Conservation (phyloP, 805 yeast genomes). For the Candida michaelii region DNA sequence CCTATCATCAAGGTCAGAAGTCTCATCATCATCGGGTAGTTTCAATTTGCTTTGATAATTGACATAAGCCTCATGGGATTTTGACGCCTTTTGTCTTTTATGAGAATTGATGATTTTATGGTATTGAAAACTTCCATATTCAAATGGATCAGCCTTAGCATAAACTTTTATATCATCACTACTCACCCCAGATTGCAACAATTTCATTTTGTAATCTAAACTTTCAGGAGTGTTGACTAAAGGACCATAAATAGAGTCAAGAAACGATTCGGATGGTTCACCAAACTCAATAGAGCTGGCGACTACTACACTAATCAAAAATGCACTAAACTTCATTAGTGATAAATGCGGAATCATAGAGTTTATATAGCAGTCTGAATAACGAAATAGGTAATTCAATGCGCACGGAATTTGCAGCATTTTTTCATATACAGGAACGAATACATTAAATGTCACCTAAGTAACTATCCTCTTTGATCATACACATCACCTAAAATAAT, state of each 20-base stretch:
- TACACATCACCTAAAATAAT: slow-evolving; percentile 49
- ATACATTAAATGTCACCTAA: too few species aligned
- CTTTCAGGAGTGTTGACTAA: slow-evolving; percentile 19
- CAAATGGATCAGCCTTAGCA: neutral
- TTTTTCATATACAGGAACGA: too few species aligned
- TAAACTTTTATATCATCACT: neutral
- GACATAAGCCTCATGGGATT: slow-evolving; percentile 14
- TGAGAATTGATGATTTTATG: neutral
- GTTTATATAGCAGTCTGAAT: neutral
- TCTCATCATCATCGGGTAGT: slow-evolving; percentile 37
- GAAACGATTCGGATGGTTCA: slow-evolving; percentile 10
- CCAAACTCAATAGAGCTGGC: slow-evolving; percentile 40
- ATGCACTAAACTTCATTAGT: slow-evolving; percentile 1
- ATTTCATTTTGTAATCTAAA: slow-evolving; percentile 9
- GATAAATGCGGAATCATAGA: too few species aligned
- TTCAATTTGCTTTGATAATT: slow-evolving; percentile 20
- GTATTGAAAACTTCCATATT: slow-evolving; percentile 3
- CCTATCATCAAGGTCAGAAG: slow-evolving; percentile 25
- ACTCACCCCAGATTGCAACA: slow-evolving; percentile 10
- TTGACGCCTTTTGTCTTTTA: slow-evolving; percentile 1
- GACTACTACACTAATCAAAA: neutral
- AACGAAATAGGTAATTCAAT: slow-evolving; percentile 3
- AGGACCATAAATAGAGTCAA: slow-evolving; percentile 28
- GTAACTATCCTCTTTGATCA: slow-evolving; percentile 7
- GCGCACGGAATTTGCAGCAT: neutral